phyloP scores from a whole-genome alignment of 73 alveolate genomes.

The Blepharisma japonicum region DNA sequence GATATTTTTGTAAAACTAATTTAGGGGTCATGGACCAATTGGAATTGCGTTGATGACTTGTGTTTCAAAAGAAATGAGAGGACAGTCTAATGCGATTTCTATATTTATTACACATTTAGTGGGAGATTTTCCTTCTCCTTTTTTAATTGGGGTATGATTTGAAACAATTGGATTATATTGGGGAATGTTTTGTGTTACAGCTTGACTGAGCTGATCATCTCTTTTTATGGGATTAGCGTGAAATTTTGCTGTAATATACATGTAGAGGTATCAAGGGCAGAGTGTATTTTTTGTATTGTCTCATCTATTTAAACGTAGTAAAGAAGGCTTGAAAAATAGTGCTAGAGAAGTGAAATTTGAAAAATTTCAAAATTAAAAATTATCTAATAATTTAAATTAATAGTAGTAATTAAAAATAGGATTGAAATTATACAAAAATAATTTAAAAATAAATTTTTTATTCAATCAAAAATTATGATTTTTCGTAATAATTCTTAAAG shows the following conservation, averaged over 20 bases:
- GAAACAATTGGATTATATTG: neutral
- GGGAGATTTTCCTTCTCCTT: slow-evolving; percentile 26
- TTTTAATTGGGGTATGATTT: neutral
- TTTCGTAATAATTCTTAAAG: no score
- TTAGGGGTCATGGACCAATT: slow-evolving; percentile 8
- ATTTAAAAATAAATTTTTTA: no score
- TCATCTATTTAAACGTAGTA: no score
- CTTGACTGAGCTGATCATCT: neutral
- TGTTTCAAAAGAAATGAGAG: slow-evolving; percentile 15
- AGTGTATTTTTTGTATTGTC: no score
- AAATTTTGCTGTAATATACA: neutral
- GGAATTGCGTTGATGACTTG: neutral
- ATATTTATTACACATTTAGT: neutral
- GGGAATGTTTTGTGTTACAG: neutral
- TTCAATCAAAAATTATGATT: no score
- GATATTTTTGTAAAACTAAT: slow-evolving; percentile 4
- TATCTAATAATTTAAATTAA: no score
- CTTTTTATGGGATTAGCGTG: neutral
- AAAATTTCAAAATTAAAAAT: no score
- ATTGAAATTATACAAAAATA: no score
- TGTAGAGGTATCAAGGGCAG: slow-evolving; percentile 7
- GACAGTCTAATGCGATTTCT: slow-evolving; percentile 11
- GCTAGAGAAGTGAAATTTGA: no score
- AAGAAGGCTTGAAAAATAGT: no score
- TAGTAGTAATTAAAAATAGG: no score